Evolutionary conservation across 148 eudicot species (phyloP), one percentile per base, ranked within the genome.

Genomic region (Rhododendron griersonianum): DNA sequence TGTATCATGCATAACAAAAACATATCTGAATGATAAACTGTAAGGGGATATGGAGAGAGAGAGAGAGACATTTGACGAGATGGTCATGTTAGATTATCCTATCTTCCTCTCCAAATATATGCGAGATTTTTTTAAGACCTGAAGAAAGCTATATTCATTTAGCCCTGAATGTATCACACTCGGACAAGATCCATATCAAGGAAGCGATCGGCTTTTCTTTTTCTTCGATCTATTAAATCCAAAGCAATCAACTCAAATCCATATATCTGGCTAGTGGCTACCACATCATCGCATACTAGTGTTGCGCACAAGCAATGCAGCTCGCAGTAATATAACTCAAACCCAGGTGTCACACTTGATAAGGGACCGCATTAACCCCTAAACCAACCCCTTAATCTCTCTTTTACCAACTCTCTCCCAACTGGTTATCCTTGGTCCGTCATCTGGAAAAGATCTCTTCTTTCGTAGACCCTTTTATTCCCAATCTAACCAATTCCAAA

Each of bases 1-100:
- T 73, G 25, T 35, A 35, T 75, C 86, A 33, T 37, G 81, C 86
- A 55, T 47, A 51, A 76, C 53, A 55, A 53, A 76, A 37, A 37
- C 45, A 41, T 5, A 41, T 5, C 18, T 25, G 23, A 84, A 33
- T 73, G 23, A 44, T 23, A 69, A n/a, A 37, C 4, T 23, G 23
- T 6, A 44, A 84, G 19, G 55, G 55, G 13, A 41, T 41, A 13
- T n/a, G 81, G 65, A 21, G 5, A 78, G 67, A 25, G 23, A n/a
- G 71, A 77, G 57, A 33, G 33, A 33, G 33, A 23, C 30, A 47
- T 41, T 76, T 9, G 21, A 76, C 3, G 19, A 33, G 9, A 78
- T 78, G 55, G 28, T 78, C 2, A 78, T 11, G 28, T 47, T n/a
- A 47, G 57, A 14, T 23, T 9, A 28, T 80, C 30, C 11, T n/a